Conservation (phyloP, 1,284 basidiomycete species). For the Leccinum fallax region DNA sequence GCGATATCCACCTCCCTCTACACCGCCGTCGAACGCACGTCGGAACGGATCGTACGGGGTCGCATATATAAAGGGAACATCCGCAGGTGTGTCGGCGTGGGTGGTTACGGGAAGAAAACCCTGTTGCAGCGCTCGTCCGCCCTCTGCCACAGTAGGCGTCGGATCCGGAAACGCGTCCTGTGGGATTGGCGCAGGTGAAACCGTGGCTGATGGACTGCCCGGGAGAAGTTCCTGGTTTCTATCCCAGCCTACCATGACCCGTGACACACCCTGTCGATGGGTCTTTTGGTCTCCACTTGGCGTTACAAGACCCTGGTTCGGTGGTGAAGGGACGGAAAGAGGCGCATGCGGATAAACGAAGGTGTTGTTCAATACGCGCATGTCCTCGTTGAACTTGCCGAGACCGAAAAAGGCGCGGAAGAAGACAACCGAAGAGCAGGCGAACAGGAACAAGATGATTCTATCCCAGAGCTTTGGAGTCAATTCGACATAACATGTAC, state of each 20-base stretch:
- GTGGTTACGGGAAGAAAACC: neutral
- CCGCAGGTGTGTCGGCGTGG: neutral
- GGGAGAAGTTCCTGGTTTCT: constrained; percentile 22
- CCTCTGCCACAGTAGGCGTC: constrained; percentile 12
- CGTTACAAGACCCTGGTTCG: neutral
- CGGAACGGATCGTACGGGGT: constrained; percentile 25
- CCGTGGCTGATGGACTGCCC: neutral
- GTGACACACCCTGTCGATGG: constrained; percentile 1
- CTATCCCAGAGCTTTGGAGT: constrained; percentile 24
- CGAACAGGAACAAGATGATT: constrained; percentile 28
- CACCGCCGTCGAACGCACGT: constrained; percentile 14
- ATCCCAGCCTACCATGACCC: constrained; percentile 24
- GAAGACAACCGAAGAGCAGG: constrained; percentile 28
- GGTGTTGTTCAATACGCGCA: neutral
- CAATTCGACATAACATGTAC: constrained; percentile 1
- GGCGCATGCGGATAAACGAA: constrained; percentile 1
- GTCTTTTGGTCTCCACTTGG: constrained; percentile 3
- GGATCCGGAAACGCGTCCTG: constrained; percentile 26
- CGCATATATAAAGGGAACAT: constrained; percentile 3
- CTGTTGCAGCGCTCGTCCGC: neutral
- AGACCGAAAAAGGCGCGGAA: constrained; percentile 32
- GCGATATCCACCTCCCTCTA: neutral
- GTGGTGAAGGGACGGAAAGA: neutral
- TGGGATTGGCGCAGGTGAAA: constrained; percentile 16
- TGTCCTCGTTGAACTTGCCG: constrained; percentile 6